phyloP scores from a whole-genome alignment of 2,329 filamentous ascomycete species.

The Drechslerella stenobrocha region DNA sequence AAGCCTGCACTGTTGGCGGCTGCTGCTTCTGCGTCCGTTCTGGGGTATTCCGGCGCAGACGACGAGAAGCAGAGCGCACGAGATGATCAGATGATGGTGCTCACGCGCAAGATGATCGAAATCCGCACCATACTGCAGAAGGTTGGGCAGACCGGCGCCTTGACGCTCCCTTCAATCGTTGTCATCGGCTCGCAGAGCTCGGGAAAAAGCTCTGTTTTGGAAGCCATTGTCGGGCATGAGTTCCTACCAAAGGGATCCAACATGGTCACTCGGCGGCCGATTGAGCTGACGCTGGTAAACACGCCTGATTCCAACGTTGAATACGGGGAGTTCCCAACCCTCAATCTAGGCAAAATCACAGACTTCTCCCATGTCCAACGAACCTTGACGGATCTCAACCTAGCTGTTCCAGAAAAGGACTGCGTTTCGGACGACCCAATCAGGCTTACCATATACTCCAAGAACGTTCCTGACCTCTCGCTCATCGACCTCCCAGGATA shows the following conservation, averaged over 20 bases:
- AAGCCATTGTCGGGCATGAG: constrained; percentile 96
- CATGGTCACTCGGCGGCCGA: constrained; percentile 95
- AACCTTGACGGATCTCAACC: constrained; percentile 90
- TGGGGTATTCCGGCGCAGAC: constrained; percentile 72
- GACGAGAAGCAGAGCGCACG: constrained; percentile 71
- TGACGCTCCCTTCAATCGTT: constrained; percentile 95
- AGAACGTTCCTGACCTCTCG: constrained; percentile 90
- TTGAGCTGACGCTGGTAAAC: constrained; percentile 94
- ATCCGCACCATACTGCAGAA: constrained; percentile 88
- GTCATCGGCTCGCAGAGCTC: constrained; percentile 98
- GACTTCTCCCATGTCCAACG: constrained; percentile 92
- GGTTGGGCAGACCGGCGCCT: constrained; percentile 84
- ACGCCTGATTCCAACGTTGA: constrained; percentile 83
- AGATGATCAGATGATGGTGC: constrained; percentile 99
- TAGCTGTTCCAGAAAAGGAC: constrained; percentile 84
- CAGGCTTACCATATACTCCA: constrained; percentile 91
- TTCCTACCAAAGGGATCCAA: constrained; percentile 97
- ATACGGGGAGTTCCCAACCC: constrained; percentile 93
- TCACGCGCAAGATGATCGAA: constrained; percentile 99
- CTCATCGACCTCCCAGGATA: constrained; percentile 96
- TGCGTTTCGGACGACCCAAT: constrained; percentile 98
- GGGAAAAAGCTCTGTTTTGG: constrained; percentile 94
- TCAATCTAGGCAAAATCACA: constrained; percentile 84
- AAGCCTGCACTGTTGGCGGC: constrained; percentile 66
- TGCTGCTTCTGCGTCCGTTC: constrained; percentile 74